Evolutionary conservation across 2,329 filamentous ascomycete species (phyloP).

Genomic region (Tolypocladium tropicale): DNA sequence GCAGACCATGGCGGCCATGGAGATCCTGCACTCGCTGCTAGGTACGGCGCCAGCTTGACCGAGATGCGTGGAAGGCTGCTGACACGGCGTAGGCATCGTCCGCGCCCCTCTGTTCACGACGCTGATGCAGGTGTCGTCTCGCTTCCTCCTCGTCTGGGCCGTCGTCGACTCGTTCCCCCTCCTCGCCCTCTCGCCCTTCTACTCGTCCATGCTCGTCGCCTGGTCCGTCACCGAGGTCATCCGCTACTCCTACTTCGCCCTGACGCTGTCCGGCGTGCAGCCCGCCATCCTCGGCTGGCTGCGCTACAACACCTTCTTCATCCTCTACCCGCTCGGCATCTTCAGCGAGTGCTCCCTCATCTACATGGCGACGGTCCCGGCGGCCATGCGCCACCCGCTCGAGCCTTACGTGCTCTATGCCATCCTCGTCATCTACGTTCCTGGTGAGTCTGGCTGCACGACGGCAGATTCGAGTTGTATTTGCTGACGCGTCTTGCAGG

Average conservation of each 20-base stretch:
- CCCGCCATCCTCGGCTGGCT: constrained; percentile 66
- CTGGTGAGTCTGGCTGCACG: constrained; percentile 45
- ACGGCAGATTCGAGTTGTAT: not conserved
- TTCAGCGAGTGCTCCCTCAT: constrained; percentile 77
- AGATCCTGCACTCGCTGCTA: constrained; percentile 70
- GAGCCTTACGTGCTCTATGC: constrained; percentile 50
- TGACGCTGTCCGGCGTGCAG: constrained; percentile 53
- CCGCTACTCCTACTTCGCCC: constrained; percentile 83
- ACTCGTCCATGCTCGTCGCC: constrained; percentile 70
- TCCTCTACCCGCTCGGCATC: constrained; percentile 90
- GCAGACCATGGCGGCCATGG: constrained; percentile 74
- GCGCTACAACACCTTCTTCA: constrained; percentile 84
- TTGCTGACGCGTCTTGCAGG: constrained; percentile 27
- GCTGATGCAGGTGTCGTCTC: constrained; percentile 77
- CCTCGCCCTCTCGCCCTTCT: constrained; percentile 50
- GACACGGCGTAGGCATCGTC: constrained; percentile 54
- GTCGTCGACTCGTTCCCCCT: constrained; percentile 66
- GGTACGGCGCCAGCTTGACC: constrained; percentile 39
- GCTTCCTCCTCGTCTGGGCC: constrained; percentile 82
- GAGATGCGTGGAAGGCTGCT: not conserved
- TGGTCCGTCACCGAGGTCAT: constrained; percentile 91
- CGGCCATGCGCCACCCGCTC: constrained; percentile 32
- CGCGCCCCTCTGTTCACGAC: constrained; percentile 80
- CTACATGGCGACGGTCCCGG: constrained; percentile 55
- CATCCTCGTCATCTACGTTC: constrained; percentile 67